Evolutionary conservation across 768 basidiomycete species (phyloP).

Genomic region (Rhizopogon salebrosus): DNA sequence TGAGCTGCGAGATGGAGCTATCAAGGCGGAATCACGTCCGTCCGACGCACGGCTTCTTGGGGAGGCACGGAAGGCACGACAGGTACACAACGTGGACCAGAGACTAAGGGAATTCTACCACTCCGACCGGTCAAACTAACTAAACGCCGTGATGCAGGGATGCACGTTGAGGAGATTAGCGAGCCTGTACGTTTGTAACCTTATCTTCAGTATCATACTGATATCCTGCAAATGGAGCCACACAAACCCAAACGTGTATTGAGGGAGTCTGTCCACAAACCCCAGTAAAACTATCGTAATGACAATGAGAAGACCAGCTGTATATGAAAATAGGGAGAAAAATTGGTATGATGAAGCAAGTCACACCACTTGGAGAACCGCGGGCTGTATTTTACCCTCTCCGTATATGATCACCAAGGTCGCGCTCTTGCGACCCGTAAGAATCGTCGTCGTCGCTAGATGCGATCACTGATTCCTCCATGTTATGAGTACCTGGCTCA

Average conservation of each 20-base stretch:
- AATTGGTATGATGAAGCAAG: constrained; percentile 7
- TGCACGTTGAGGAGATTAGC: neutral
- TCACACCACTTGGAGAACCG: constrained; percentile 13
- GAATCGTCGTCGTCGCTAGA: constrained; percentile 30
- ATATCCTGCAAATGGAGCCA: neutral
- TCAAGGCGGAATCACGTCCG: too few species aligned
- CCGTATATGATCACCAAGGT: constrained; percentile 30
- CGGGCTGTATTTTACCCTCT: constrained; percentile 21
- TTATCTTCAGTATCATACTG: neutral
- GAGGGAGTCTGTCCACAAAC: neutral
- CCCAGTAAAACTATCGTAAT: neutral
- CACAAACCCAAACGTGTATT: neutral
- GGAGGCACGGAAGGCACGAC: neutral
- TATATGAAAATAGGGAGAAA: constrained; percentile 16
- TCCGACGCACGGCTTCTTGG: neutral
- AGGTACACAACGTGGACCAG: neutral
- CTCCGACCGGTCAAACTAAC: constrained; percentile 1
- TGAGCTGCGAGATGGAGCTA: neutral
- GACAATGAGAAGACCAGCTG: constrained; percentile 5
- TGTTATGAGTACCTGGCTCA: constrained; percentile 25
- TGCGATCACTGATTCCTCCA: constrained; percentile 18
- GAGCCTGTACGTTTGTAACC: neutral
- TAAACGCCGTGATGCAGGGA: constrained; percentile 1
- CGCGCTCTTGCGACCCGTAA: constrained; percentile 30
- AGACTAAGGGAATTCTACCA: too few species aligned